Conservation (phyloP, 306 rosid species). For the Begonia masoniana region DNA sequence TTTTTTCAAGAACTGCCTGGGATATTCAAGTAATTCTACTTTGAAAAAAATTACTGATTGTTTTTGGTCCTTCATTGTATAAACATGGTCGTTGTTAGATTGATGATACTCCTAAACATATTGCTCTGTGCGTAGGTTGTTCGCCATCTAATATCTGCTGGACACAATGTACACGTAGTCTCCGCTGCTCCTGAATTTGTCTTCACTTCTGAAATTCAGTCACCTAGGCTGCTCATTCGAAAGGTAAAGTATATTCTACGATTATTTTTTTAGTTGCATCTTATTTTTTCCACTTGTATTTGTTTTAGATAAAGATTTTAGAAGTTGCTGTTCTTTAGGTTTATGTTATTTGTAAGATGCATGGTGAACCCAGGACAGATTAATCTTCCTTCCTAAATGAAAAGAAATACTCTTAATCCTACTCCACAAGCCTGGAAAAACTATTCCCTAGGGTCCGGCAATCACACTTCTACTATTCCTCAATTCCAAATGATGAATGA, state of each 20-base stretch:
- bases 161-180: conserved; percentile 89
- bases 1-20: background rate
- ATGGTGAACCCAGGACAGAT: too few species aligned
- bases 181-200: conserved; percentile 94
- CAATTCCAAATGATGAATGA: too few species aligned
- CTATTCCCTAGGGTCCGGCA: too few species aligned
- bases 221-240: conserved; percentile 75
- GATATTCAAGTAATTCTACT: background rate
- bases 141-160: conserved; percentile 70
- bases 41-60: background rate
- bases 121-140: conserved; percentile 39
- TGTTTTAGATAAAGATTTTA: too few species aligned
- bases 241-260: conserved; percentile 25
- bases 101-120: conserved; percentile 1
- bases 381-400: too few species aligned
- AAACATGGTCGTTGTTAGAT: conserved; percentile 4
- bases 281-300: too few species aligned
- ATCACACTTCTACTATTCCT: too few species aligned
- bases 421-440: too few species aligned
- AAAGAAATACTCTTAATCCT: too few species aligned
- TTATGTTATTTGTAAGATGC: too few species aligned
- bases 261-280: too few species aligned
- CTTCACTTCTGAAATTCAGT: conserved; percentile 66
- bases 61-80: background rate
- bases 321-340: too few species aligned